phyloP scores from a whole-genome alignment of 306 rosid genomes.

The Rosa lucieae region DNA sequence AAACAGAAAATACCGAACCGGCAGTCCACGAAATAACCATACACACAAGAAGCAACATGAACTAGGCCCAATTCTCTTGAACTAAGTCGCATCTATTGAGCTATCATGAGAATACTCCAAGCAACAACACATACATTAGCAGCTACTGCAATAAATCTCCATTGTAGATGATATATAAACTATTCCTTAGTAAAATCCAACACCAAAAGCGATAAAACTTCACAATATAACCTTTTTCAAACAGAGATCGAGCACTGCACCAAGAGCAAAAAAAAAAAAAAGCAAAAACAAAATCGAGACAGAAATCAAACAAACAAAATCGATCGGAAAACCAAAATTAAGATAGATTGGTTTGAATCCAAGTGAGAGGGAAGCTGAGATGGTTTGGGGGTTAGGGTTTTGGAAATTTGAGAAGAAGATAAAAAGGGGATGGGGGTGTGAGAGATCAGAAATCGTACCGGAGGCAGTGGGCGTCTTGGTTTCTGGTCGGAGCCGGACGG shows the following conservation, averaged over 20 bases:
- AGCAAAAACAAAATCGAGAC: not conserved
- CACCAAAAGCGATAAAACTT: not conserved
- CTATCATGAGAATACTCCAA: not conserved
- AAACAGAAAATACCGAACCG: not conserved
- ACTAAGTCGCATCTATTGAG: not conserved
- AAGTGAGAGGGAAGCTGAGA: not conserved
- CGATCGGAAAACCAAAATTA: not conserved
- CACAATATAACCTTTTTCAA: not conserved
- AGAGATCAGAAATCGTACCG: slow-evolving; percentile 1
- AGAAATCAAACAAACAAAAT: not conserved
- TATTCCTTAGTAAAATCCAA: not conserved
- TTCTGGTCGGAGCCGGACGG: not conserved
- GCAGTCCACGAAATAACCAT: not conserved
- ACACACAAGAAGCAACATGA: not conserved
- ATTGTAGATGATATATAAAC: not conserved
- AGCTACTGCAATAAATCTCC: not conserved
- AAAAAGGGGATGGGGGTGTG: not conserved
- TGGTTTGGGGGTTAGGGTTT: not conserved
- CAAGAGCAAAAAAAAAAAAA: not conserved
- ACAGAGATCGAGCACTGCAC: not conserved
- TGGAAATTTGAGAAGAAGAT: not conserved
- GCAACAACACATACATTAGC: not conserved
- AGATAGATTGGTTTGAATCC: not conserved
- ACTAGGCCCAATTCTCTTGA: not conserved
- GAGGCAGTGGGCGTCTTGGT: not conserved